A percentile compares a stretch with the other conserved stretches of the same genome.
phyloP scores from a whole-genome alignment of 805 yeast genomes.

The Tetrapisispora arboricola region DNA sequence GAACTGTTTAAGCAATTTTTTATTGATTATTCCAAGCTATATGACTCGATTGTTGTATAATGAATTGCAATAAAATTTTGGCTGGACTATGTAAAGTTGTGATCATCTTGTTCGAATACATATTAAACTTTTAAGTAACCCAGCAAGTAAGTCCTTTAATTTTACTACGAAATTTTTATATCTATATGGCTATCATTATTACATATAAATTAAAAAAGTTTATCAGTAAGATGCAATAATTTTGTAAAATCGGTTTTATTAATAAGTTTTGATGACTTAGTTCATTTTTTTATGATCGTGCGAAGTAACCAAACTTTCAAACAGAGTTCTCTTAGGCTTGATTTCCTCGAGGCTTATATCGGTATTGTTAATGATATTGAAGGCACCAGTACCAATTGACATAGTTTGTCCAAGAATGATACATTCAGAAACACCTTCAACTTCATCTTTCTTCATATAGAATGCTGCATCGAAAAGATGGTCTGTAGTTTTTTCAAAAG shows the following conservation, averaged over 20 bases:
- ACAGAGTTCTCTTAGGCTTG: slow-evolving; percentile 35
- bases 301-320: slow-evolving; percentile 31
- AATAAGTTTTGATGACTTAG: too few relatives aligned
- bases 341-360: slow-evolving; percentile 36
- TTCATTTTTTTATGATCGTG: not conserved
- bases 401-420: slow-evolving; percentile 96
- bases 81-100: not conserved
- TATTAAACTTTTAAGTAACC: too few relatives aligned
- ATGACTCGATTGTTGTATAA: slow-evolving; percentile 31
- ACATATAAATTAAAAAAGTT: too few relatives aligned
- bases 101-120: too few relatives aligned
- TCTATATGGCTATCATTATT: too few relatives aligned
- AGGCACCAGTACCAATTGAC: slow-evolving; percentile 96
- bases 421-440: slow-evolving; percentile 97
- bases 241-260: too few relatives aligned
- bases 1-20: slow-evolving; percentile 55
- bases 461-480: slow-evolving; percentile 97
- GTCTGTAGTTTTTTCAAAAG: slow-evolving; percentile 96
- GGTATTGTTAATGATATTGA: slow-evolving; percentile 64
- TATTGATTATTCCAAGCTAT: slow-evolving; percentile 32
- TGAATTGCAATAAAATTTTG: not conserved
- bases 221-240: too few relatives aligned
- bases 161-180: too few relatives aligned
- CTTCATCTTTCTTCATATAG: slow-evolving; percentile 89
- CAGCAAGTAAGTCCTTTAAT: too few relatives aligned